Evolutionary conservation across 495 filamentous ascomycete genomes (phyloP), one percentile per base, ranked within the genome.

Genomic region (Cercophora samala): DNA sequence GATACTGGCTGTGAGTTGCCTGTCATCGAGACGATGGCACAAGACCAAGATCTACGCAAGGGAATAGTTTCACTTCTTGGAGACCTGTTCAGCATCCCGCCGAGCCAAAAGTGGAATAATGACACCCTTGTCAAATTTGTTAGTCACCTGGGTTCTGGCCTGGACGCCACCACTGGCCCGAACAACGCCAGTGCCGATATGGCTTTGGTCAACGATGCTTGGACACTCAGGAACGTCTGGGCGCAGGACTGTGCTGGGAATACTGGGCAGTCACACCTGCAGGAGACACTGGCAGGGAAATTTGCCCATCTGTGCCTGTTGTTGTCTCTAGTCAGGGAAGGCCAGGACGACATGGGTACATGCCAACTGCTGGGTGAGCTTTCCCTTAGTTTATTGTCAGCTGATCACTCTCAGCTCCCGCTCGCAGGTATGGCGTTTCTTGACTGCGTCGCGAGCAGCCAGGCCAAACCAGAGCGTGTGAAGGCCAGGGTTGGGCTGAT

Each of bases 371-470:
- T 56, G 15, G 53, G n/a, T 18, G 53, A 56, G 53, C 53, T 56
- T 23, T 0, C 22, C 17, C n/a, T 4, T 2, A 2, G 6, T 21
- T 23, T 56, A 18, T 3, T 56, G 13, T 21, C n/a, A 6, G 51
- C 68, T 15, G 68, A 73, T 55, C 51, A 68, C 29, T 58, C 64
- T 3, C 4, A 9, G 11, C 25, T 46, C 0, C 64, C 65, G 0
- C 42, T 5, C 5, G 58, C 68, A 5, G 65, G 52, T 0, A 24
- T 60, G 26, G 69, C 71, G 1, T 73, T 73, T 24, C 26, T 71
- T 4, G 46, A 67, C 6, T 61, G 62, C n/a, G 65, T 67, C 62
- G 37, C 64, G 0, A 56, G 53, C 53, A 23, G 5, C 22, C 22
- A 19, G 6, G n/a, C n/a, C 6, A 22, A 19, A 42, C 11, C 18